Evolutionary conservation across 2,329 filamentous ascomycete species (phyloP).

Genomic region (Sarocladium oryzae): DNA sequence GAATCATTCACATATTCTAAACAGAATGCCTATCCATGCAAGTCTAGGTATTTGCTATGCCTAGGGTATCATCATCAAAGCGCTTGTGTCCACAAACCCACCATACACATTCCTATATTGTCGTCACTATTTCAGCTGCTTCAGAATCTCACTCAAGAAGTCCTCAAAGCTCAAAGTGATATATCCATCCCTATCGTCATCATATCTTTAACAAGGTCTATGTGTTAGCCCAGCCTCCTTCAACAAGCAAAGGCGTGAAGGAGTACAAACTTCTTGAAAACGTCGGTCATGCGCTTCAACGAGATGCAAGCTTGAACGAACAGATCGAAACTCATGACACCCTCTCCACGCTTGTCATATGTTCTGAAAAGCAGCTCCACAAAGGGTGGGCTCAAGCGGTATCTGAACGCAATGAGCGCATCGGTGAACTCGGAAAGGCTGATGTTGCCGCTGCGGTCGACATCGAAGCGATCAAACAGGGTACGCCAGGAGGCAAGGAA

Average conservation of each 20-base stretch:
- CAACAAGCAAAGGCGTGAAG: neutral
- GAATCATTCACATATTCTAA: too few relatives aligned
- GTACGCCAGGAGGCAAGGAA: conserved; percentile 92
- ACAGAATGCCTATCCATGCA: too few relatives aligned
- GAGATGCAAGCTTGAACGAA: conserved; percentile 98
- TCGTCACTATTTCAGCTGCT: conserved; percentile 45
- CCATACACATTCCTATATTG: neutral
- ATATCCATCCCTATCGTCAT: conserved; percentile 92
- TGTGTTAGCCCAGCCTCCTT: neutral
- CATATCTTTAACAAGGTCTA: conserved; percentile 47
- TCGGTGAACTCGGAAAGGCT: conserved; percentile 81
- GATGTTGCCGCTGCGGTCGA: conserved; percentile 81
- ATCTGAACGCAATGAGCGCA: conserved; percentile 87
- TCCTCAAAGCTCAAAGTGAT: conserved; percentile 79
- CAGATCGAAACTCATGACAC: conserved; percentile 82
- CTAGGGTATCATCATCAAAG: conserved; percentile 21
- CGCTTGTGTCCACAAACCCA: conserved; percentile 9
- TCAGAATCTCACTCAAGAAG: conserved; percentile 64
- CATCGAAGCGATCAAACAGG: conserved; percentile 92
- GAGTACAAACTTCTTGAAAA: conserved; percentile 69
- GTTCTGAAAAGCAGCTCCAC: conserved; percentile 79
- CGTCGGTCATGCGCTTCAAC: conserved; percentile 96
- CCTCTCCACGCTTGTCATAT: conserved; percentile 71
- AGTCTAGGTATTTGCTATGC: conserved; percentile 17
- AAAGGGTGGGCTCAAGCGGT: conserved; percentile 78